Evolutionary conservation across 495 filamentous ascomycete species (phyloP), one percentile per base, ranked within the genome.

Genomic region (Recurvomyces mirabilis): DNA sequence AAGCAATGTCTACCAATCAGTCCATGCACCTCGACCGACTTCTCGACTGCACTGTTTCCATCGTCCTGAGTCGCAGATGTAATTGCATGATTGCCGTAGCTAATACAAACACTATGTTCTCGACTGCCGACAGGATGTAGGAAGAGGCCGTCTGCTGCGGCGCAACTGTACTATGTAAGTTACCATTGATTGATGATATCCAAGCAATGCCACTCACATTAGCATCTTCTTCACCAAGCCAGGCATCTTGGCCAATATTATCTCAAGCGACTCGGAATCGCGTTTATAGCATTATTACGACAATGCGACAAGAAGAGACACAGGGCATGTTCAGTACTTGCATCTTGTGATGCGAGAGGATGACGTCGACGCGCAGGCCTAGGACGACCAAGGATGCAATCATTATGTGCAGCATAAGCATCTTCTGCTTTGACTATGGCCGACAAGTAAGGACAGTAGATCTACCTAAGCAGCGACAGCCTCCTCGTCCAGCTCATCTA

Each of bases 1-100:
- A n/a, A n/a, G n/a, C n/a, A n/a, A n/a, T n/a, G n/a, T n/a, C 49
- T 68, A 94, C 89, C 89, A 58, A 93, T 75, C 36, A 95, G 75
- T 12, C 91, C 89, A 65, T 87, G 79, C 11, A 76, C 74, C 54
- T 95, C 91, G 32, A 94, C 69, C 22, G 64, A 52, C 6, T 12
- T 14, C 17, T 23, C 35, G 19, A 49, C 51, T 11, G 65, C 62
- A 13, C 51, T 52, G n/a, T 55, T 63, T 25, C 68, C 65, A 21
- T 56, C 59, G 1, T 71, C 65, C 28, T 59, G 53, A 29, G 60
- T 50, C 29, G 63, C 57, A 22, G 65, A 60, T 11, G 66, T 57
- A 13, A 69, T 51, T 18, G 64, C 62, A 14, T 67, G 64, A 34
- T 79, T 65, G 38, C 72, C 69, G 45, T 75, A 74, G 47, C 79